Evolutionary conservation across 2,329 filamentous ascomycete genomes (phyloP).

Genomic region (Microcera coccophila): DNA sequence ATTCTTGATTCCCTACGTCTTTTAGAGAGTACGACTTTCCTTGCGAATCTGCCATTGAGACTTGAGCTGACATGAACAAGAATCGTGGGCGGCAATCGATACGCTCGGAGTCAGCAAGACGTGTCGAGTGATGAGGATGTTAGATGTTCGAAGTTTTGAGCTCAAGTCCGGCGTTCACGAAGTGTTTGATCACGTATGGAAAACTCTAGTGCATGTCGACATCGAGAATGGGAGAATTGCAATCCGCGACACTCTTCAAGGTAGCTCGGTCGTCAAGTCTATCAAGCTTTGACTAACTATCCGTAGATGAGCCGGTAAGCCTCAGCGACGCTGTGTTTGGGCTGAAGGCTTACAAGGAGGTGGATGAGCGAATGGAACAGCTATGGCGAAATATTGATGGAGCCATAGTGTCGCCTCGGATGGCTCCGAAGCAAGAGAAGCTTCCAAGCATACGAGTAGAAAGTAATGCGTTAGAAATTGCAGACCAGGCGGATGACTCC

Average conservation of each 20-base stretch:
- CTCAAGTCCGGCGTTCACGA: slow-evolving; percentile 64
- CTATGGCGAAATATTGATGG: slow-evolving; percentile 61
- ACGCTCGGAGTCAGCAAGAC: slow-evolving; percentile 57
- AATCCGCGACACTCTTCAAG: slow-evolving; percentile 50
- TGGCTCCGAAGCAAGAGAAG: slow-evolving; percentile 36
- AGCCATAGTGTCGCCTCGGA: slow-evolving; percentile 58
- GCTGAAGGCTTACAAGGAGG: slow-evolving; percentile 56
- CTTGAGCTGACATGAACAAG: slow-evolving; percentile 32
- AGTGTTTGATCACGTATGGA: slow-evolving; percentile 68
- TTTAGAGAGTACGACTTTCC: slow-evolving; percentile 47
- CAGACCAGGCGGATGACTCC: slow-evolving; percentile 41
- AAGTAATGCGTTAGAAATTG: slow-evolving; percentile 41
- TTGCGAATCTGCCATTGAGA: neutral
- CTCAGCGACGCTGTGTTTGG: slow-evolving; percentile 53
- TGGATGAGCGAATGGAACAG: slow-evolving; percentile 55
- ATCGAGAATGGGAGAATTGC: slow-evolving; percentile 50
- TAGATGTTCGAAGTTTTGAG: slow-evolving; percentile 62
- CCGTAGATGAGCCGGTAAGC: slow-evolving; percentile 48
- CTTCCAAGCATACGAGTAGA: slow-evolving; percentile 41
- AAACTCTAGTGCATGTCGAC: slow-evolving; percentile 61
- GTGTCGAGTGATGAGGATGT: slow-evolving; percentile 59
- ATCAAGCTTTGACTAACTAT: slow-evolving; percentile 13
- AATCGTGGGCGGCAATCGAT: slow-evolving; percentile 56
- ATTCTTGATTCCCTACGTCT: slow-evolving; percentile 55
- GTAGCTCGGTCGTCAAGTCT: slow-evolving; percentile 34